Evolutionary conservation across 1,139 yeast genomes (phyloP).

Genomic region (Nakaseomyces delphensis): DNA sequence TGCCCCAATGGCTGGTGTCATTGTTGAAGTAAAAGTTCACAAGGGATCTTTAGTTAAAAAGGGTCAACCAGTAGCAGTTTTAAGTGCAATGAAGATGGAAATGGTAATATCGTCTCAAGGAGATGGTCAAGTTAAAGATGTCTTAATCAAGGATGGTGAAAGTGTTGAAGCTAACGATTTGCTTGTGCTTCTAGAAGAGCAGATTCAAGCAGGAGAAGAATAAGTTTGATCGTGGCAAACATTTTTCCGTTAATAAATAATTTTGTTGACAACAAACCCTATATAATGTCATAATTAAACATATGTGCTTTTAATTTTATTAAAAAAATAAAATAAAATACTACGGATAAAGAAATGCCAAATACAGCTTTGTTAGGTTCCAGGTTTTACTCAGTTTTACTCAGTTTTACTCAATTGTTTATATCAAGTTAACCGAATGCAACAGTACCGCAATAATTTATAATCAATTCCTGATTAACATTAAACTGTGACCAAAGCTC

Average conservation of each 20-base stretch:
- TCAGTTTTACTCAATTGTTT: no score
- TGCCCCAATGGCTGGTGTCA: conserved; percentile 99
- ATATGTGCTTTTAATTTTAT: neutral
- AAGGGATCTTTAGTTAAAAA: conserved; percentile 83
- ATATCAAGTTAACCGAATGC: conserved; percentile 28
- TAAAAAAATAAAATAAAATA: neutral
- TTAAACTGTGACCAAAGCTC: conserved; percentile 30
- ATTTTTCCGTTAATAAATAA: neutral
- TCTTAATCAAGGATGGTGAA: conserved; percentile 80
- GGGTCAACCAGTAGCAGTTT: conserved; percentile 92
- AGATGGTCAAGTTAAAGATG: conserved; percentile 71
- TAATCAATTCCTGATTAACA: conserved; percentile 26
- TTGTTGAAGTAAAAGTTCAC: conserved; percentile 86
- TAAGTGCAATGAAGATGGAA: conserved; percentile 99
- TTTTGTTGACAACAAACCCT: neutral
- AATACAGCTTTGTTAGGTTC: no score
- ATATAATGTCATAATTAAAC: no score
- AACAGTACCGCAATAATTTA: conserved; percentile 30
- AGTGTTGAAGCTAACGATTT: conserved; percentile 91
- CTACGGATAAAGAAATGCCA: no score
- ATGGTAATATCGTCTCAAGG: conserved; percentile 94
- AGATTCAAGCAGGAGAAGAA: conserved; percentile 1
- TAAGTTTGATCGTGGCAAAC: neutral
- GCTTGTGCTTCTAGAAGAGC: conserved; percentile 33
- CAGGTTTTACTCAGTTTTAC: no score